Base-by-base conservation (phyloP, 345 rosid species). In the Cardamine chenopodiifolia region DNA sequence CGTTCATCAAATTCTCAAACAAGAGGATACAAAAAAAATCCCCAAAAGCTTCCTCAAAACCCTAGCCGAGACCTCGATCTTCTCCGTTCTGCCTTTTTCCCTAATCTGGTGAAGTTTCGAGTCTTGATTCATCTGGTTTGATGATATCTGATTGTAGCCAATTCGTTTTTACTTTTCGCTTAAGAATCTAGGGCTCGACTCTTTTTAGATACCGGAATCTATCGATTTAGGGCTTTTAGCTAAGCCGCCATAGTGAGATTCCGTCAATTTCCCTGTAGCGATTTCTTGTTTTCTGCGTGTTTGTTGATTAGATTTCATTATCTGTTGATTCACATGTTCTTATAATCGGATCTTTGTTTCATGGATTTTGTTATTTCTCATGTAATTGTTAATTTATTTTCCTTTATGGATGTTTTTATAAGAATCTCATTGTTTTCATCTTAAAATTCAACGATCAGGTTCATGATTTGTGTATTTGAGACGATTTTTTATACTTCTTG, bases 21-120 rank as follows among this genome's bases (percentile, higher is more conserved):
- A 13, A 7, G 17, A 62, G 23, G n/a, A n/a, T n/a, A n/a, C n/a
- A n/a, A 39, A 18, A 29, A 61, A 32, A 59, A 14, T 12, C 56
- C 49, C 73, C 26, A 32, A 66, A 25, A 66, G 19, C 40, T 48
- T 64, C 42, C 19, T 34, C 49, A 58, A 58, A 74, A 31, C 78
- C 78, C 66, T 66, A 70, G 11, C 69, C 13, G 25, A 62, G 32
- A 50, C 25, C n/a, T 68, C 58, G 15, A 31, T 62, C 32, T 55
- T 45, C 67, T 56, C 7, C 68, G 62, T 60, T 68, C 68, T 18
- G 4, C 40, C 2, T 28, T 22, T 14, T 5, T 31, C 44, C 15
- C 18, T 54, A 23, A 18, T 63, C 76, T 25, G 80, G 80, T 77
- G 56, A 39, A 8, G 0, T 8, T 26, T 19, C 35, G 60, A 31